phyloP scores from a whole-genome alignment of 2,329 filamentous ascomycete species.

The Colletotrichum sansevieriae region DNA sequence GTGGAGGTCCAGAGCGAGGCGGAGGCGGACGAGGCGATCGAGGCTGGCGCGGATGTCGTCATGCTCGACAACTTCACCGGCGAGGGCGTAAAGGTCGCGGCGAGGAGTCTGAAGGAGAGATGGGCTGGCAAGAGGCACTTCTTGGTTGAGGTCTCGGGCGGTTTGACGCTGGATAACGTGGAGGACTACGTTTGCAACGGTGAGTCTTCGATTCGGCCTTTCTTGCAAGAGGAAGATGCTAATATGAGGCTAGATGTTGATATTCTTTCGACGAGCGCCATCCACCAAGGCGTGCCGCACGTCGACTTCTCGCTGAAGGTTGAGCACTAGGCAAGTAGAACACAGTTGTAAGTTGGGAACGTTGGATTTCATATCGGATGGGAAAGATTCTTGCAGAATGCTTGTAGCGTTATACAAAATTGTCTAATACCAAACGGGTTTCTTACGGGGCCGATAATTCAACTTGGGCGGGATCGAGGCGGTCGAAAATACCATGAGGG shows the following conservation, averaged over 20 bases:
- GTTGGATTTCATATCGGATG: too few relatives aligned
- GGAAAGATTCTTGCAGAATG: too few relatives aligned
- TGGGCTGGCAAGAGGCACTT: constrained; percentile 83
- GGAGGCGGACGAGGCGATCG: constrained; percentile 92
- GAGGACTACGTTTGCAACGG: constrained; percentile 81
- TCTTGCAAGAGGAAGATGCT: not conserved
- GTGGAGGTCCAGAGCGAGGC: constrained; percentile 92
- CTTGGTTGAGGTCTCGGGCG: constrained; percentile 92
- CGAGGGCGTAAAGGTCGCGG: constrained; percentile 81
- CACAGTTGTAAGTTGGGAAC: too few relatives aligned
- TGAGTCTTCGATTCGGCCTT: constrained; percentile 54
- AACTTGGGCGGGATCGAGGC: too few relatives aligned
- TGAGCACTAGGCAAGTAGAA: constrained; percentile 51
- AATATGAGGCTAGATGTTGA: constrained; percentile 76
- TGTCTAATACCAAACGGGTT: too few relatives aligned
- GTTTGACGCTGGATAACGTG: constrained; percentile 87
- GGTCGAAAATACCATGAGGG: too few relatives aligned
- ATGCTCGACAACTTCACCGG: constrained; percentile 98
- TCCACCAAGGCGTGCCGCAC: constrained; percentile 94
- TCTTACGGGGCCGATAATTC: too few relatives aligned
- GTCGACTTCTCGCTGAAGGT: constrained; percentile 98
- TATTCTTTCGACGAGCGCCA: constrained; percentile 95
- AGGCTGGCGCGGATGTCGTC: constrained; percentile 91
- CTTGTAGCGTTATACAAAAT: too few relatives aligned
- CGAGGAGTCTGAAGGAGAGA: constrained; percentile 80